Percentiles rank a stretch among this genome's conserved stretches.
Evolutionary conservation across 768 basidiomycete species (phyloP).

Genomic region (Boletus vermiculosoides): DNA sequence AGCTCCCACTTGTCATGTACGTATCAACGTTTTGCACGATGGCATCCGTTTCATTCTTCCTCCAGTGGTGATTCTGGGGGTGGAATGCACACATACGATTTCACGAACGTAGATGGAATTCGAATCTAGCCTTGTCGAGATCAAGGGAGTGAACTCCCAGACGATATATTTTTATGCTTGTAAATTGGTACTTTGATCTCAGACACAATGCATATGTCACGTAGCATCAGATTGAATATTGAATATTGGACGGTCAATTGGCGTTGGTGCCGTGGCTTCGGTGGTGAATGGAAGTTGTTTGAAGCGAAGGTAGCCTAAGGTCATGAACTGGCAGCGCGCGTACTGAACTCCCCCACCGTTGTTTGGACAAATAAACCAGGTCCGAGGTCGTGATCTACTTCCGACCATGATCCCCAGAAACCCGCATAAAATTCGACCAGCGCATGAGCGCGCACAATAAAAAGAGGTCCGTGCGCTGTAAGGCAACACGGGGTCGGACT

Average conservation of each 20-base stretch:
- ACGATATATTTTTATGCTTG: constrained; percentile 7
- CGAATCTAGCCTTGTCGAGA: constrained; percentile 11
- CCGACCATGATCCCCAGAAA: constrained; percentile 12
- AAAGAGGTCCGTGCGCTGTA: constrained; percentile 37
- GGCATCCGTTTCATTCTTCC: constrained; percentile 21
- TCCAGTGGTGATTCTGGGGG: constrained; percentile 50
- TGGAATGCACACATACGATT: constrained; percentile 46
- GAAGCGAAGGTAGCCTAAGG: not conserved
- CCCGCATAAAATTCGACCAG: constrained; percentile 14
- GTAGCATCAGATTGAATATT: not conserved
- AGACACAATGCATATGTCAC: not conserved
- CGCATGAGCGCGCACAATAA: constrained; percentile 26
- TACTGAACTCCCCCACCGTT: constrained; percentile 7
- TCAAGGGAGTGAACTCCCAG: not conserved
- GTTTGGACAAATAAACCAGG: constrained; percentile 34
- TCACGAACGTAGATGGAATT: constrained; percentile 22
- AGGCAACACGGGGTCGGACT: constrained; percentile 35
- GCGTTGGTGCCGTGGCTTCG: not conserved
- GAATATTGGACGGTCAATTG: not conserved
- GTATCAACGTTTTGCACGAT: constrained; percentile 26
- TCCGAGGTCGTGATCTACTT: constrained; percentile 12
- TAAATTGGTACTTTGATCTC: constrained; percentile 7
- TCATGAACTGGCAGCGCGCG: not conserved
- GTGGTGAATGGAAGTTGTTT: not conserved
- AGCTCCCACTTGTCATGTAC: constrained; percentile 62